These are phyloP conservation scores for Xylaria flabelliformis DNA, from an alignment of 495 filamentous ascomycete species.

Conservation along the genomic window DNA sequence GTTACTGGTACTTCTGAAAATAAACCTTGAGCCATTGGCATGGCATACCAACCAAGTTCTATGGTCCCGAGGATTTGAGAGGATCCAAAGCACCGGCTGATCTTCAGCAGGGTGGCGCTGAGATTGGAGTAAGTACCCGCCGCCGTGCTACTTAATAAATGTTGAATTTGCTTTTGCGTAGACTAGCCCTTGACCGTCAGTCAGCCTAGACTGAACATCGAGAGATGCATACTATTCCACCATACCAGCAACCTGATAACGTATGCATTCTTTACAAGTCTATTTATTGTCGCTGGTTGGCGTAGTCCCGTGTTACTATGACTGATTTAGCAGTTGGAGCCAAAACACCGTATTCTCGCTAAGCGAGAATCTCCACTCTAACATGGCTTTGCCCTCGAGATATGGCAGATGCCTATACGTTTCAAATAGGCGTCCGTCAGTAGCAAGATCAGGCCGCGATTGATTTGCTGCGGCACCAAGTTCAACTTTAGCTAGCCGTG, in stretches of 20 bases:
- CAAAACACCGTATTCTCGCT: not conserved
- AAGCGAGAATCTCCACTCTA: constrained; percentile 15
- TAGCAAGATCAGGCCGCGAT: not conserved
- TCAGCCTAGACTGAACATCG: not conserved
- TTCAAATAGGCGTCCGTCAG: not conserved
- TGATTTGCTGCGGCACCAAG: not conserved
- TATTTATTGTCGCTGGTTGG: not conserved
- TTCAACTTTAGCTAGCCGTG: not conserved
- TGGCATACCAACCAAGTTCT: constrained; percentile 2
- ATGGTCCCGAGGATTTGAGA: constrained; percentile 4
- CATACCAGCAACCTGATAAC: not conserved
- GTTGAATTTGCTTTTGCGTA: constrained; percentile 14
- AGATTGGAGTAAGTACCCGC: constrained; percentile 10
- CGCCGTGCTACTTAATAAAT: not conserved
- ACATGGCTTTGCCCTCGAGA: constrained; percentile 5
- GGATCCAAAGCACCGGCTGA: constrained; percentile 4
- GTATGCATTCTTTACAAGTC: not conserved
- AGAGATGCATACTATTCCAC: not conserved
- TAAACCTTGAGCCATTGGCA: constrained; percentile 12
- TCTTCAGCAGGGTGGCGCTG: constrained; percentile 22
- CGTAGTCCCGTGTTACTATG: not conserved
- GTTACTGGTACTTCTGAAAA: constrained; percentile 18
- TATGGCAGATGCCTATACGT: not conserved
- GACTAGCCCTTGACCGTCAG: constrained; percentile 16
- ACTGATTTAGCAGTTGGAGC: not conserved